Evolutionary conservation across 495 filamentous ascomycete species (phyloP), one percentile per base, ranked within the genome.

Genomic region (Aspergillus mulundensis): DNA sequence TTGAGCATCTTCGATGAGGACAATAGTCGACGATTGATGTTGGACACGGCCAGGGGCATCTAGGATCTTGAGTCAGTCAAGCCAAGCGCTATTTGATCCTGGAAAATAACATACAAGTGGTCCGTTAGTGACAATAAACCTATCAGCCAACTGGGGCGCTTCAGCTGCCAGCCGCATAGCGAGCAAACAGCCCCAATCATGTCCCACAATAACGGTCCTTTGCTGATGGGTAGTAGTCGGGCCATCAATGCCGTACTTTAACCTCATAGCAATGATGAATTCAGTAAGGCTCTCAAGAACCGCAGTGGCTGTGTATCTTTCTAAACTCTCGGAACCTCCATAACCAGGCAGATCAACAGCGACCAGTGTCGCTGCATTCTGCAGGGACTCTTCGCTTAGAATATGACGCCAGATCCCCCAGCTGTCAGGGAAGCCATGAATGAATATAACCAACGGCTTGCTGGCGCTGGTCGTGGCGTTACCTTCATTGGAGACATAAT

Each of bases 361-460:
- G 38, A 83, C 72, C 10, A 82, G 21, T 7, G 66, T 70, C 14
- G 73, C 68, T 14, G 64, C 28, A 12, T 68, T 19, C 20, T 66
- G 71, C 5, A 81, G 66, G 19, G 57, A 36, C 4, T 61, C 19
- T 0, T 71, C 73, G 20, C 32, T 52, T 2, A 76, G 53, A 8
- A 82, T 63, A 25, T 75, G 58, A 28, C 72, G 73, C 79, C 79
- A 84, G 23, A 82, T 57, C 0, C 70, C 70, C 73, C 76, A 82
- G 53, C 77, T 81, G 59, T 84, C 81, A 7, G 81, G 81, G 52
- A 82, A 84, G 28, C 81, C 81, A 60, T 84, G 81, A 24, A 84
- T 69, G 62, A 83, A 78, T 34, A 84, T 76, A 11, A 81, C 69
- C 47, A 84, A 62, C 0, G 74, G 74, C 16, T 56, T 60, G 28